A percentile compares a stretch with the other conserved stretches of the same genome.
Conservation (phyloP, 1,139 yeast genomes). For the Kazachstania sp. region DNA sequence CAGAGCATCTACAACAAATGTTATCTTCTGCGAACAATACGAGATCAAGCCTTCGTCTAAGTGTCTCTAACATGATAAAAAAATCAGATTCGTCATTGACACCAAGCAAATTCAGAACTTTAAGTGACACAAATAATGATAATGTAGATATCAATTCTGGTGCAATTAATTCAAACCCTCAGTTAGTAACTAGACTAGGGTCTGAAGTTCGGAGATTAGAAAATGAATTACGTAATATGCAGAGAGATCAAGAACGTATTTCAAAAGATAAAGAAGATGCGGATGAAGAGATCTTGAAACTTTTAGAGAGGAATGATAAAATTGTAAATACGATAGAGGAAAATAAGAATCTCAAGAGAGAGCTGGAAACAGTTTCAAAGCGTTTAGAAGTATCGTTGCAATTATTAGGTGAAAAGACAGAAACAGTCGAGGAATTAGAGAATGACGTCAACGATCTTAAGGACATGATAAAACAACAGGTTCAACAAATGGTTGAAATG, state of each 20-base stretch:
- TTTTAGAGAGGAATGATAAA: constrained; percentile 48
- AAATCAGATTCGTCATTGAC: constrained; percentile 3
- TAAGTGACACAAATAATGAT: constrained; percentile 1
- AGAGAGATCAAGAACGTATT: constrained; percentile 52
- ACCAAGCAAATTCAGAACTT: constrained; percentile 4
- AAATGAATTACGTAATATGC: constrained; percentile 58
- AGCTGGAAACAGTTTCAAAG: constrained; percentile 35
- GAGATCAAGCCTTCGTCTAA: constrained; percentile 1
- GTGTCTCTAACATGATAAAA: not conserved
- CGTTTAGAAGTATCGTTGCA: constrained; percentile 58
- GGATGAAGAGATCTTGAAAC: constrained; percentile 54
- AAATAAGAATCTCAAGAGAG: constrained; percentile 33
- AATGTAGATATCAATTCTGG: not conserved
- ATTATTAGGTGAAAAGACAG: constrained; percentile 81
- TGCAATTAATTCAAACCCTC: constrained; percentile 19
- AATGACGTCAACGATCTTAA: constrained; percentile 89
- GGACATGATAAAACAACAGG: constrained; percentile 71
- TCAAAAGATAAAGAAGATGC: constrained; percentile 54
- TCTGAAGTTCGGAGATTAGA: constrained; percentile 72
- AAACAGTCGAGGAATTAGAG: constrained; percentile 70
- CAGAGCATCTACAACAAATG: constrained; percentile 16
- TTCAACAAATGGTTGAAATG: constrained; percentile 72
- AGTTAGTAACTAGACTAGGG: constrained; percentile 27
- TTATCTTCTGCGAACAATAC: constrained; percentile 2
- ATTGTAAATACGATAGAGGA: constrained; percentile 35